Percentiles rank a stretch among this genome's conserved stretches.
These are phyloP conservation scores for Penicillium italicum DNA, from an alignment of 2,329 filamentous ascomycete genomes.

Conservation along the genomic window DNA sequence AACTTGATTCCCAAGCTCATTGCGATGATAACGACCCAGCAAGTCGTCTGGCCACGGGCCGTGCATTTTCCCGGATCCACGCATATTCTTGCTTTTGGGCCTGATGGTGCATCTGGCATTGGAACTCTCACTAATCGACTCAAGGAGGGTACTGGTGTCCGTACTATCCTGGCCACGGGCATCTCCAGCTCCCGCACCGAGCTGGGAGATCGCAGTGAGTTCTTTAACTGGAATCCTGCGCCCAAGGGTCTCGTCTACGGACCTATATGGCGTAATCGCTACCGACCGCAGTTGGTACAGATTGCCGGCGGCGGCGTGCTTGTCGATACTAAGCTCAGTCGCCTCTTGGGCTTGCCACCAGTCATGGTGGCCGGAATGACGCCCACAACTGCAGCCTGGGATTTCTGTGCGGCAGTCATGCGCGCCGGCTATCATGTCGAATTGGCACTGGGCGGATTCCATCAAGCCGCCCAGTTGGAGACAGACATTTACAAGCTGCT, in stretches of 20 bases:
- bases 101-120: constrained; percentile 28
- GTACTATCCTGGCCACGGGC: not conserved
- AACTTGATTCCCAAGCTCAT: constrained; percentile 23
- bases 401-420: constrained; percentile 90
- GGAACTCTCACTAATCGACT: constrained; percentile 27
- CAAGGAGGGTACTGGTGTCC: constrained; percentile 30
- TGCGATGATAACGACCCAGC: constrained; percentile 27
- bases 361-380: constrained; percentile 93
- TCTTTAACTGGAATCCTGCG: not conserved
- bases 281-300: not conserved
- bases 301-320: constrained; percentile 29
- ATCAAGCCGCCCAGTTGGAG: constrained; percentile 31
- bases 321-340: constrained; percentile 95
- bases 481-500: constrained; percentile 49
- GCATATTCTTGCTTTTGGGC: constrained; percentile 36
- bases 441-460: constrained; percentile 85
- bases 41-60: constrained; percentile 27
- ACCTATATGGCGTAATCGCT: not conserved
- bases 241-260: not conserved
- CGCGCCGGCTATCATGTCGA: constrained; percentile 94
- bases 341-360: constrained; percentile 76
- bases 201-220: not conserved
- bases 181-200: not conserved
- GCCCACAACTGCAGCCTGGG: constrained; percentile 80
- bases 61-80: constrained; percentile 26